Base-by-base conservation (phyloP, 352 stramenopile genomes). In the Pythium vanterpoolii region DNA sequence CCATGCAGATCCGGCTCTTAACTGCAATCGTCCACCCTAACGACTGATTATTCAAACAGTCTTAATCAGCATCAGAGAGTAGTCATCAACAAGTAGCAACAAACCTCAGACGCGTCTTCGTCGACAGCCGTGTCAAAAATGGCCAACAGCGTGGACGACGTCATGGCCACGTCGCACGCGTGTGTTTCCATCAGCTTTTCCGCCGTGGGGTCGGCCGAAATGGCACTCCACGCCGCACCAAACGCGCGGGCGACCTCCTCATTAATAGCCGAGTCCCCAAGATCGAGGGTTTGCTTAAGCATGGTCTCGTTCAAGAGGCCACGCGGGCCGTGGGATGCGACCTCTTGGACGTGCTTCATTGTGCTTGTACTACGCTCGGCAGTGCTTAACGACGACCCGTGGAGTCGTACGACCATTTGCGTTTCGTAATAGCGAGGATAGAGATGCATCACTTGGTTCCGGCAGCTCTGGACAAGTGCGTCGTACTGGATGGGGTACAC, bases 141-240 rank as follows among this genome's bases (percentile, higher is more conserved):
- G n/a, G 70, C 60, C 28, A 82, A 34, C 21, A 95, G 62, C 5
- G 86, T 89, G 1, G 79, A 87, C 2, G 81, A 83, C 0, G 83
- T 81, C 23, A 95, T 73, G 1, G 78, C 80, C 0, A 92, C 38
- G n/a, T 92, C 77, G 30, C 86, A 95, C 16, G 87, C 64, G 43
- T 86, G 74, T 47, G 76, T 55, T 24, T 83, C 67, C 78, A 93
- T 89, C 23, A 95, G 68, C 13, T 72, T 46, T 27, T 80, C 71
- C 0, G 83, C 82, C 2, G 73, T 68, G 3, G 60, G 18, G 48
- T 95, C 86, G 0, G 73, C 66, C 1, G 86, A 95, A 42, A 92
- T 86, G 19, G 69, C 57, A 19, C 38, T 38, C 63, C 63, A 70
- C 3, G 19, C 16, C 11, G 18, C 16, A 28, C 23, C 27, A 9